Conservation (phyloP, 2,329 filamentous ascomycete species). For the Colletotrichum ledebouriae region DNA sequence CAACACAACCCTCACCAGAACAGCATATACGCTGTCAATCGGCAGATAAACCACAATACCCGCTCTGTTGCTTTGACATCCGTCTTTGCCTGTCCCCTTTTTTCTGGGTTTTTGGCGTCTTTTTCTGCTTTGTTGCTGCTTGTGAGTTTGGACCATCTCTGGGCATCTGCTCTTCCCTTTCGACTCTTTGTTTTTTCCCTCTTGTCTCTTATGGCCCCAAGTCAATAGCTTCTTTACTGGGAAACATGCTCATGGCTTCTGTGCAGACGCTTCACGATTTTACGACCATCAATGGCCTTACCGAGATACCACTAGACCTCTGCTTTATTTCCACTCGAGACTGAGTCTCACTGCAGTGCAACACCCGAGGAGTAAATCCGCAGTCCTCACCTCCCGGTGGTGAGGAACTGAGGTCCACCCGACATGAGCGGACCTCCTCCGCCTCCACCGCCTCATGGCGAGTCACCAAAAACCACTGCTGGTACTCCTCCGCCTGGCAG, state of each 20-base stretch:
- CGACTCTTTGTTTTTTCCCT: not conserved
- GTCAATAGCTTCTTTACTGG: not conserved
- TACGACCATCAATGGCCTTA: slow-evolving; percentile 52
- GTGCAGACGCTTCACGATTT: slow-evolving; percentile 47
- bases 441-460: slow-evolving; percentile 88
- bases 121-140: slow-evolving; percentile 37
- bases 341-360: slow-evolving; percentile 10
- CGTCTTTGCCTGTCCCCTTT: slow-evolving; percentile 16
- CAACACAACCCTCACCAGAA: not conserved
- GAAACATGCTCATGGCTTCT: slow-evolving; percentile 26
- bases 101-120: slow-evolving; percentile 43
- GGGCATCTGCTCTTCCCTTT: slow-evolving; percentile 16
- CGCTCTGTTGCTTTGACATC: slow-evolving; percentile 32
- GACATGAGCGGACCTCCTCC: slow-evolving; percentile 76
- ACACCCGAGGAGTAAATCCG: slow-evolving; percentile 1
- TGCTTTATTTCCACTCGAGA: slow-evolving; percentile 1
- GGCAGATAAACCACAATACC: slow-evolving; percentile 10
- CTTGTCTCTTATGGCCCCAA: not conserved
- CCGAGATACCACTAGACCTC: slow-evolving; percentile 54
- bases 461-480: slow-evolving; percentile 76
- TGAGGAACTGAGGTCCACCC: slow-evolving; percentile 43
- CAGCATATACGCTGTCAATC: slow-evolving; percentile 16
- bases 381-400: slow-evolving; percentile 5
- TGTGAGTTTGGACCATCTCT: slow-evolving; percentile 25
- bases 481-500: slow-evolving; percentile 60